phyloP scores from a whole-genome alignment of 306 rosid species.

The Trichosanthes cucumerina region DNA sequence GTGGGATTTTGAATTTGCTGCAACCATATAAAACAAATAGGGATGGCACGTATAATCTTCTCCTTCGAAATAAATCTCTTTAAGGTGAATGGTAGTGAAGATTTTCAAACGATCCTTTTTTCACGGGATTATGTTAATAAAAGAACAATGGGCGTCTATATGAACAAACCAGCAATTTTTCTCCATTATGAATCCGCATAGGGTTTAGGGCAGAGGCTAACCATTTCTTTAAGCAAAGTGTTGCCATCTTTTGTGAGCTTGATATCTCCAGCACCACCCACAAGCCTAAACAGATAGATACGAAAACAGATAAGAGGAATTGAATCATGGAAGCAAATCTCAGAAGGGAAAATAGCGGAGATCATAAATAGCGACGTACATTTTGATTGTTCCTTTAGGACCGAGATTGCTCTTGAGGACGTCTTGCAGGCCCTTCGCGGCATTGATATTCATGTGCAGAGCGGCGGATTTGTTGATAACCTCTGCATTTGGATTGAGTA shows the following conservation, averaged over 20 bases:
- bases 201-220: conserved; percentile 10
- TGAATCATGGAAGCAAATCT: background rate
- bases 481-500: conserved; percentile 85
- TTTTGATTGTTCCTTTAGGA: conserved; percentile 94
- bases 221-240: conserved; percentile 94
- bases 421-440: conserved; percentile 93
- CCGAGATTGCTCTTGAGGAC: conserved; percentile 92
- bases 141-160: background rate
- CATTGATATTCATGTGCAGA: conserved; percentile 90
- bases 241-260: conserved; percentile 96
- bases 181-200: background rate
- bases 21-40: background rate
- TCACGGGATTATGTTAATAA: background rate
- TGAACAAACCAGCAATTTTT: background rate
- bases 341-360: background rate
- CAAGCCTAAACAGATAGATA: conserved; percentile 44
- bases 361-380: conserved; percentile 18
- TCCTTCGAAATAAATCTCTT: background rate
- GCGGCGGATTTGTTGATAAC: conserved; percentile 98
- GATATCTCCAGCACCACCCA: conserved; percentile 95
- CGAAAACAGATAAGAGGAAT: background rate
- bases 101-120: background rate
- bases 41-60: background rate
- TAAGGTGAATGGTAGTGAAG: background rate
- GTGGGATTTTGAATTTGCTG: conserved; percentile 99